Evolutionary conservation across 768 basidiomycete genomes (phyloP).

Genomic region (Floccularia luteovirens): DNA sequence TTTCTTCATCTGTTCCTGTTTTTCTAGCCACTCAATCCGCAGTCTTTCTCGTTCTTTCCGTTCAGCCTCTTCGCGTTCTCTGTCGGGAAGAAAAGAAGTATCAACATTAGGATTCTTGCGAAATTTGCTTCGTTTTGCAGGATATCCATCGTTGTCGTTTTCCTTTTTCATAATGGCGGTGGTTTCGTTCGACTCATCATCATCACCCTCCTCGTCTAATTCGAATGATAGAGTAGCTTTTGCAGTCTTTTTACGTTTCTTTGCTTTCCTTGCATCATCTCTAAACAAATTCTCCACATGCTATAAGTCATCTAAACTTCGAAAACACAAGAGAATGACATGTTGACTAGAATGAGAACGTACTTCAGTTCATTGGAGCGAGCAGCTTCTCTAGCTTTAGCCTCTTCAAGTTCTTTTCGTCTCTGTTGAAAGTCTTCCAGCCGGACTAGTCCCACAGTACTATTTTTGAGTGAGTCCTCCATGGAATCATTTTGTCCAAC

Average conservation of each 20-base stretch:
- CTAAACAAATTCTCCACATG: constrained; percentile 80
- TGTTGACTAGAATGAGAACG: constrained; percentile 26
- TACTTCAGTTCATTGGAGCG: constrained; percentile 82
- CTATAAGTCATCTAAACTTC: constrained; percentile 54
- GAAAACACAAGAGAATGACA: constrained; percentile 6
- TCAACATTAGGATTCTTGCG: constrained; percentile 96
- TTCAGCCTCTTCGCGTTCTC: constrained; percentile 94
- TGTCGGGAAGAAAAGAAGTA: constrained; percentile 95
- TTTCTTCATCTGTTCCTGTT: constrained; percentile 51
- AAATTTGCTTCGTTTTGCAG: constrained; percentile 67
- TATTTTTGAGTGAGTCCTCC: constrained; percentile 88
- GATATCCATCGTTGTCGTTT: constrained; percentile 32
- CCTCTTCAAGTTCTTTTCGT: constrained; percentile 85
- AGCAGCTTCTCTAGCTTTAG: constrained; percentile 84
- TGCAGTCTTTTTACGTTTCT: constrained; percentile 88
- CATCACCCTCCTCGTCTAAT: constrained; percentile 62
- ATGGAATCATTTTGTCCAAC: constrained; percentile 92
- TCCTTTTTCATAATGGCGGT: constrained; percentile 27
- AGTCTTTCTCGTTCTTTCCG: constrained; percentile 83
- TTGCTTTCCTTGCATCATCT: constrained; percentile 77
- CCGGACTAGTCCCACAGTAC: constrained; percentile 85
- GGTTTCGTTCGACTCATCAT: constrained; percentile 24
- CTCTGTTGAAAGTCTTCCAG: constrained; percentile 91
- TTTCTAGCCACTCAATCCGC: constrained; percentile 83
- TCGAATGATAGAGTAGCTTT: constrained; percentile 91